A percentile compares a stretch with the other conserved stretches of the same genome.
Evolutionary conservation across 2,329 filamentous ascomycete species (phyloP).

Genomic region (Conoideocrella luteorostrata): DNA sequence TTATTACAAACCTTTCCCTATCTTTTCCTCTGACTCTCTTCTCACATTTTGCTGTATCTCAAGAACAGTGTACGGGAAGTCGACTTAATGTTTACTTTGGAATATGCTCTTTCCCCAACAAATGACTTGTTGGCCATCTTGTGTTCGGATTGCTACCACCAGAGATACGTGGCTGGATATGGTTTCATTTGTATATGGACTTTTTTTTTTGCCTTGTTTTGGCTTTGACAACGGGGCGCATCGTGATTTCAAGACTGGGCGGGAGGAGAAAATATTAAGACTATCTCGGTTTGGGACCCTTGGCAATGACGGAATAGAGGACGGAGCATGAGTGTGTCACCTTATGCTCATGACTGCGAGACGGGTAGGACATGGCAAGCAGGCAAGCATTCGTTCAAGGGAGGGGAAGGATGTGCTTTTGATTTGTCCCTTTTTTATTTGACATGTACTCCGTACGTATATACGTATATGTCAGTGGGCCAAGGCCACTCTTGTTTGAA

Average conservation of each 20-base stretch:
- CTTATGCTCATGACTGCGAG: background rate
- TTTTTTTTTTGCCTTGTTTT: background rate
- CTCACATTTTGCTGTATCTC: background rate
- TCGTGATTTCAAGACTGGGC: background rate
- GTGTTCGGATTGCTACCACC: no score
- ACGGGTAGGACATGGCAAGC: background rate
- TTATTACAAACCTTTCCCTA: no score
- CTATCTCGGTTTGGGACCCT: background rate
- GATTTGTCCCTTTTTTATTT: background rate
- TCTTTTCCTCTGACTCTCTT: background rate
- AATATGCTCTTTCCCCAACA: background rate
- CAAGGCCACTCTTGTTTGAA: no score
- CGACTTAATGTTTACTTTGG: constrained; percentile 1
- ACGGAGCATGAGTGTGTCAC: constrained; percentile 3
- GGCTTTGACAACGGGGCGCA: background rate
- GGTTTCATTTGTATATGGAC: constrained; percentile 3
- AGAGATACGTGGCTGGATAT: background rate
- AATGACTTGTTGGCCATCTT: background rate
- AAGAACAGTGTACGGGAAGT: background rate
- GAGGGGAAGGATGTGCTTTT: background rate
- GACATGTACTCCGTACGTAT: background rate
- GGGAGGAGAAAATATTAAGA: background rate
- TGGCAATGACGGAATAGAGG: constrained; percentile 3
- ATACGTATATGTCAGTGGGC: background rate
- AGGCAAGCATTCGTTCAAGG: background rate